Conservation (phyloP, 164 flowering plant genomes). For the Vitis rupestris region DNA sequence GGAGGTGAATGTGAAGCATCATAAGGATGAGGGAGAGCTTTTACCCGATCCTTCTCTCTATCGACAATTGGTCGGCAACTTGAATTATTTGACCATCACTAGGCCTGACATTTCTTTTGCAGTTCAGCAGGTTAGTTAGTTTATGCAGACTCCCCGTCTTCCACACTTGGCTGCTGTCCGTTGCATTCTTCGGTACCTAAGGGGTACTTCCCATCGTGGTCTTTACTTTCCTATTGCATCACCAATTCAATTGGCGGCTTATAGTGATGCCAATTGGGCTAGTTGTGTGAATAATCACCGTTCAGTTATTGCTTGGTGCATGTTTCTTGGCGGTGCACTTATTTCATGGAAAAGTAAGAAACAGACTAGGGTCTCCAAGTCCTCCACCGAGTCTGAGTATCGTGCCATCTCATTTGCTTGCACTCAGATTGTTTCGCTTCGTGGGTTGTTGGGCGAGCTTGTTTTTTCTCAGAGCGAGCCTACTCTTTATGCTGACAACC, state of each 20-base stretch:
- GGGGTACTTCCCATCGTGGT: background rate
- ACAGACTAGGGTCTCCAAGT: too few relatives aligned
- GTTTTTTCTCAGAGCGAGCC: too few relatives aligned
- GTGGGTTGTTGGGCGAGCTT: too few relatives aligned
- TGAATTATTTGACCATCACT: background rate
- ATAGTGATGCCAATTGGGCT: slow-evolving; percentile 8
- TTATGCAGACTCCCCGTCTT: background rate
- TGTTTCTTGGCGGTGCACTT: background rate
- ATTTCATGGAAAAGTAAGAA: too few relatives aligned
- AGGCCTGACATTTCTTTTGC: slow-evolving; percentile 6
- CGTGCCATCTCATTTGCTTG: too few relatives aligned
- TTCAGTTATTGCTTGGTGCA: background rate
- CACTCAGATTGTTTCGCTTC: too few relatives aligned
- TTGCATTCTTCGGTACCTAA: background rate
- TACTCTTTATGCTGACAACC: too few relatives aligned
- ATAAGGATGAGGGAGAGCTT: too few relatives aligned
- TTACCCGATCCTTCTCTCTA: too few relatives aligned
- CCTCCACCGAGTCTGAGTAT: too few relatives aligned
- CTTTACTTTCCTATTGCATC: background rate
- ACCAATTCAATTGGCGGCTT: background rate
- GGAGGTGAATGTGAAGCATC: too few relatives aligned
- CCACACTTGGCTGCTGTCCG: background rate
- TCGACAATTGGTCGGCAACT: background rate
- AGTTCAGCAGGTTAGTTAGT: slow-evolving; percentile 6
- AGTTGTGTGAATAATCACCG: background rate